These are phyloP conservation scores for Pythium aristosporum DNA, from an alignment of 352 stramenopile species.

Conservation along the genomic window DNA sequence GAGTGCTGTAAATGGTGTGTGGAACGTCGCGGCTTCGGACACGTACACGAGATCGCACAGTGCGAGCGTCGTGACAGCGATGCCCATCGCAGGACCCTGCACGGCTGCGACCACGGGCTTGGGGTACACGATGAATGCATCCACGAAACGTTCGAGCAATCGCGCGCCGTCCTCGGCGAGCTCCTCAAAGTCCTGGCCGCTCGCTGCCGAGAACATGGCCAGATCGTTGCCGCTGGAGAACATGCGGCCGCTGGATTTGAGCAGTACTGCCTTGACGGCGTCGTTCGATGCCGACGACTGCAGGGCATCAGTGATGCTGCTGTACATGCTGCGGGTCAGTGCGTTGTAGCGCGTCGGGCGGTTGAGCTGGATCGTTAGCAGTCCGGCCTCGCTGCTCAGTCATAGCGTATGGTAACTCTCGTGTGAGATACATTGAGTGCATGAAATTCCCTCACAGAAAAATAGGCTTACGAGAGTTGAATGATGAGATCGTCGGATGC, in stretches of 20 bases:
- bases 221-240: constrained; percentile 92
- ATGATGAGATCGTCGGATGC: constrained; percentile 51
- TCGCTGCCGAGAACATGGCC: constrained; percentile 70
- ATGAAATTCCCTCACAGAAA: neutral
- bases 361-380: constrained; percentile 83
- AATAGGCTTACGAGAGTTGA: constrained; percentile 41
- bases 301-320: constrained; percentile 68
- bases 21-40: constrained; percentile 84
- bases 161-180: constrained; percentile 57
- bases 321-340: constrained; percentile 84
- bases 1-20: constrained; percentile 90
- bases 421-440: too few relatives aligned
- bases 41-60: constrained; percentile 91
- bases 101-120: constrained; percentile 90
- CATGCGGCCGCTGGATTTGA: constrained; percentile 84
- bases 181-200: constrained; percentile 49
- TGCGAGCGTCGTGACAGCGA: constrained; percentile 84
- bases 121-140: constrained; percentile 84
- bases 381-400: constrained; percentile 35
- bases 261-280: constrained; percentile 77
- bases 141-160: constrained; percentile 61
- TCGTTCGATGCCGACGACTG: constrained; percentile 58
- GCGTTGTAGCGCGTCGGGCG: constrained; percentile 86
- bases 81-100: constrained; percentile 89
- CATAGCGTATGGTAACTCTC: neutral